These are phyloP conservation scores for Heliamphora exappendiculata DNA, from an alignment of 148 eudicot genomes.

Conservation along the genomic window DNA sequence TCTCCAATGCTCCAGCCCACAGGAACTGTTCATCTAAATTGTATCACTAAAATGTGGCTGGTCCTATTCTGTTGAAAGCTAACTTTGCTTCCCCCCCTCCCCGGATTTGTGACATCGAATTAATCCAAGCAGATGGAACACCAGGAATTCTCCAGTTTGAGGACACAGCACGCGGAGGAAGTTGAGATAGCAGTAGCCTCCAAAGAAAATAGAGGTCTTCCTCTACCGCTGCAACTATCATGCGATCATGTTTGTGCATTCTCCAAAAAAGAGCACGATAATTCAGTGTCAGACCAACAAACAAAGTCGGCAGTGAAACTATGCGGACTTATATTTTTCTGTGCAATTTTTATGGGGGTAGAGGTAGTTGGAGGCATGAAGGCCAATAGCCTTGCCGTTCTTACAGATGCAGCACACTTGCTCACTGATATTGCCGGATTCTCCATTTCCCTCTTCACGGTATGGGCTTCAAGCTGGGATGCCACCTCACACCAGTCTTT, in stretches of 20 bases:
- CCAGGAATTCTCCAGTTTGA: constrained; percentile 10
- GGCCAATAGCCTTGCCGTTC: constrained; percentile 51
- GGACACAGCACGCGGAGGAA: constrained; percentile 7
- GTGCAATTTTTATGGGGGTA: constrained; percentile 29
- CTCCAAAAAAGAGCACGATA: constrained; percentile 19
- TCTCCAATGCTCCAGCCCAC: not conserved
- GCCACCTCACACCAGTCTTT: constrained; percentile 39
- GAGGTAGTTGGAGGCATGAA: constrained; percentile 44
- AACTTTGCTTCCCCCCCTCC: too few species aligned
- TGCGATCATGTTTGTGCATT: constrained; percentile 38
- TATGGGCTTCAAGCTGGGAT: constrained; percentile 44
- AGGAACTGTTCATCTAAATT: not conserved
- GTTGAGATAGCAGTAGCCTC: constrained; percentile 12
- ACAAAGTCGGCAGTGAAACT: constrained; percentile 36
- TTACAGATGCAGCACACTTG: constrained; percentile 53
- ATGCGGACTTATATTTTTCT: constrained; percentile 30
- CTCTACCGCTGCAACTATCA: constrained; percentile 8
- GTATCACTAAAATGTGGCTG: constrained; percentile 4
- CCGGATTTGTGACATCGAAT: not conserved
- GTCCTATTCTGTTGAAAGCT: not conserved
- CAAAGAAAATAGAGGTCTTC: constrained; percentile 1
- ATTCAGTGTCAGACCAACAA: constrained; percentile 18
- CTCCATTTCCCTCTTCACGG: constrained; percentile 41
- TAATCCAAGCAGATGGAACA: constrained; percentile 23
- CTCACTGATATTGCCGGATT: constrained; percentile 44